Base-by-base conservation (phyloP, 345 rosid species). In the Hirschfeldia incana region DNA sequence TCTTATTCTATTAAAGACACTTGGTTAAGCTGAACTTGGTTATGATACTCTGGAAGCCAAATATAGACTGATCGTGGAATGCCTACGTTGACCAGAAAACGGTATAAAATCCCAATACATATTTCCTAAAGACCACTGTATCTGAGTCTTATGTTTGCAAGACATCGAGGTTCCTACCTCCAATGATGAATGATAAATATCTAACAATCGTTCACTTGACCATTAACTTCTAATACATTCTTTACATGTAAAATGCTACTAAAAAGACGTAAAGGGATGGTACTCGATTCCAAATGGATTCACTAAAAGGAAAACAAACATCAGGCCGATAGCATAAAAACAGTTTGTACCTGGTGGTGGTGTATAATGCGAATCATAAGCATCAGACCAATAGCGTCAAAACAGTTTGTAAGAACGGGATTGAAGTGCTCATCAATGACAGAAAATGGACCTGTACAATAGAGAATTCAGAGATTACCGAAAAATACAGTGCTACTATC, bases 351-450 rank as follows among this genome's bases (percentile, higher is more conserved):
- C 99, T 91, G 99, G 79, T 95, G 98, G 59, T 89, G 94, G 87
- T 91, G 92, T 86, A 92, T 86, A 82, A 95, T 90, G 75, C 93
- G 92, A 83, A 95, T 95, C 99, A 95, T 93, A 73, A 95, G 93
- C 98, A 91, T 93, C 74, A 95, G 85, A 39, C 99, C 98, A 51
- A 95, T 95, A 69, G 99, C 99, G 85, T 95, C 98, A 83, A 88
- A 95, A 81, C 89, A 91, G 85, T 91, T 91, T 68, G 96, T 91
- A 63, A 95, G 90, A 72, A 93, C 84, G 36, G 91, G 83, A 86
- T 82, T 89, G 82, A 95, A 90, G 85, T 95, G 98, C 72, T 95
- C 98, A 66, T 93, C 98, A 33, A 95, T 87, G 75, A 93, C 99
- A 73, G 93, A 90, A 88, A 93, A 89, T 70, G 99, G 99, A 86